phyloP scores from a whole-genome alignment of 1,139 yeast genomes.

The Kurtzmaniella quercitrusa region DNA sequence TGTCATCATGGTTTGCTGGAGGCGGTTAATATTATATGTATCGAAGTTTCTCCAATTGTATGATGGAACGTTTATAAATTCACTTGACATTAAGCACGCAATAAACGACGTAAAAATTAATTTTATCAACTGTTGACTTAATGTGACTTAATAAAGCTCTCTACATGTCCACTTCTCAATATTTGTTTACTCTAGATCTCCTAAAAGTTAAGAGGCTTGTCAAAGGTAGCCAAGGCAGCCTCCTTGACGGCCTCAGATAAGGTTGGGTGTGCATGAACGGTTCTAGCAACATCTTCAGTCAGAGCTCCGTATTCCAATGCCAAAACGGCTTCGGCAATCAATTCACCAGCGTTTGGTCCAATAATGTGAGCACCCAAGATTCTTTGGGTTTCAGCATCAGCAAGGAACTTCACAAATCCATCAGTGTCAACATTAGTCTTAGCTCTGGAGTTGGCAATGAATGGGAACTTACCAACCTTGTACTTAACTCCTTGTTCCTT shows the following conservation, averaged over 20 bases:
- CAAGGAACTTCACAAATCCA: conserved; percentile 92
- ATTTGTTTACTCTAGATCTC: not conserved
- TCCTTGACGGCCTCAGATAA: conserved; percentile 97
- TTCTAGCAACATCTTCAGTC: conserved; percentile 95
- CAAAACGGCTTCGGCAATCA: conserved; percentile 98
- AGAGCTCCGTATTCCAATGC: conserved; percentile 99
- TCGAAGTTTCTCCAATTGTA: too few species aligned
- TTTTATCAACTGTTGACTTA: too few species aligned
- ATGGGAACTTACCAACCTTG: conserved; percentile 97
- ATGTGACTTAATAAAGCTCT: too few species aligned
- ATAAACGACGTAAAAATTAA: too few species aligned
- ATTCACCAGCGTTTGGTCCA: conserved; percentile 99
- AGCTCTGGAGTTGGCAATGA: conserved; percentile 98
- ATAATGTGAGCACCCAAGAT: conserved; percentile 95
- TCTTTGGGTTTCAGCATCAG: conserved; percentile 97
- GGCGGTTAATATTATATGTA: too few species aligned
- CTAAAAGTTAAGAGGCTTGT: conserved; percentile 82
- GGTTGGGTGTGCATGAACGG: conserved; percentile 99
- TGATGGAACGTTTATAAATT: too few species aligned
- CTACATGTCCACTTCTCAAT: not conserved
- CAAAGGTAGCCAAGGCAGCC: conserved; percentile 92
- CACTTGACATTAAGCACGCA: too few species aligned
- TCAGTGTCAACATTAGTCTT: conserved; percentile 97
- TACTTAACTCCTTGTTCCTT: conserved; percentile 90
- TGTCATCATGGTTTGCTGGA: too few species aligned